Evolutionary conservation across 1,284 basidiomycete genomes (phyloP).

Genomic region (Ceratobasidium sp.): DNA sequence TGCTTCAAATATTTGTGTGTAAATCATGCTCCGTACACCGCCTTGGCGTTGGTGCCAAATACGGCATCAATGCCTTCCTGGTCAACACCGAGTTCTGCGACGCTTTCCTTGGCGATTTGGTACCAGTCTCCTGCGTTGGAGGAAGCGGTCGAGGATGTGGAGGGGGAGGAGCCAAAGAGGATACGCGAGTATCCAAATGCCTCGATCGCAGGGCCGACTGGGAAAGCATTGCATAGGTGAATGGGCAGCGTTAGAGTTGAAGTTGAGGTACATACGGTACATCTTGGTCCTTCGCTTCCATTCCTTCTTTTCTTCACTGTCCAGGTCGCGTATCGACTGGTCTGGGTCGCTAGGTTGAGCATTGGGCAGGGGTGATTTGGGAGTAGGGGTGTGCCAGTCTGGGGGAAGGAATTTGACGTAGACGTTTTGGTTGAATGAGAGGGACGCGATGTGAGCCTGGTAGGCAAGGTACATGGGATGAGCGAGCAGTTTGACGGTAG

Average conservation of each 20-base stretch:
- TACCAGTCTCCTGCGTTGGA: slow-evolving; percentile 81
- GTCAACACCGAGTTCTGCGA: slow-evolving; percentile 86
- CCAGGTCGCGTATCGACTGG: slow-evolving; percentile 59
- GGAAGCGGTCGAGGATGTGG: slow-evolving; percentile 59
- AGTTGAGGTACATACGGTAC: slow-evolving; percentile 75
- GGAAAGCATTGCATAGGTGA: not conserved
- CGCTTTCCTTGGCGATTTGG: slow-evolving; percentile 79
- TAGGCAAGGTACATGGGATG: slow-evolving; percentile 80
- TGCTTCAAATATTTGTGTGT: slow-evolving; percentile 19
- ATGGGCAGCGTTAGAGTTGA: not conserved
- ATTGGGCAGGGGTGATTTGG: slow-evolving; percentile 61
- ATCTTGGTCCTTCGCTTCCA: slow-evolving; percentile 88
- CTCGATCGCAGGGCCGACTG: slow-evolving; percentile 82
- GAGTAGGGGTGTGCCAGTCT: slow-evolving; percentile 74
- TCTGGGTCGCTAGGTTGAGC: slow-evolving; percentile 49
- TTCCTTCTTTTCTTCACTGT: slow-evolving; percentile 72
- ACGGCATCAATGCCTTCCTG: slow-evolving; percentile 81
- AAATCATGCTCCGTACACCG: slow-evolving; percentile 64
- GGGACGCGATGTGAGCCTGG: slow-evolving; percentile 77
- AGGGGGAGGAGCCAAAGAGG: slow-evolving; percentile 67
- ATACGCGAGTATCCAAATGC: slow-evolving; percentile 71
- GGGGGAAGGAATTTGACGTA: slow-evolving; percentile 86
- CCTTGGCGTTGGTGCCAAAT: slow-evolving; percentile 75
- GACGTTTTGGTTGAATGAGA: slow-evolving; percentile 82
- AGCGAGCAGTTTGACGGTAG: slow-evolving; percentile 81